Evolutionary conservation across 768 basidiomycete genomes (phyloP), one percentile per base, ranked within the genome.

Genomic region (Kwoniella mangroviensis): DNA sequence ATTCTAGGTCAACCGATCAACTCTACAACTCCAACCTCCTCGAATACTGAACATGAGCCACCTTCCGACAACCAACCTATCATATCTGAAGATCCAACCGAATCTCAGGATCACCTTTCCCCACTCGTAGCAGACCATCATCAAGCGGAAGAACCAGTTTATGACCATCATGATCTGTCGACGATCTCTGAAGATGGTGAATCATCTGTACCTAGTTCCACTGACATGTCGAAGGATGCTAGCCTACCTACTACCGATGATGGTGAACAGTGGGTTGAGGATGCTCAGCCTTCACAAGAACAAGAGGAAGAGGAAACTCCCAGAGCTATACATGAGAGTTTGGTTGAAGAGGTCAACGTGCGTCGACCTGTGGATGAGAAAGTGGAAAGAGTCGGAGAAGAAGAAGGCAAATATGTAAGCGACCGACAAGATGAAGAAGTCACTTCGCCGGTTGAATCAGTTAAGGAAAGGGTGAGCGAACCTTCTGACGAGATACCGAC

Each of bases 121-220:
- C 45, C 45, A 13, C 45, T 49, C 10, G 45, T 49, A 49, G 6
- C 45, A 12, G 45, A 49, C 24, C 45, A 65, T 54, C 21, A 43
- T 2, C 19, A 41, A 26, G n/a, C n/a, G 11, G 34, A 34, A 40
- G 65, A 66, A n/a, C 13, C 42, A 24, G 15, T 40, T 34, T 34
- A 34, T 34, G 34, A 34, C 57, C 34, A 55, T 21, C 54, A 65
- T 22, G 65, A 63, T 6, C 43, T 49, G 19, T 41, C 42, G n/a
- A 56, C 42, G n/a, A 58, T 53, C 24, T 53, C 62, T 28, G 65
- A 65, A 7, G 65, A 49, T 21, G 56, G 40, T 13, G 55, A 57
- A 41, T 43, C 41, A 21, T 57, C 34, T 24, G 42, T 24, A 19
- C 45, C 65, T 24, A 53, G 11, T 3, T 13, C 65, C 11, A 55